A percentile compares a stretch with the other conserved stretches of the same genome.
Conservation (phyloP, 2,329 filamentous ascomycete genomes). For the Exophiala aquamarina region DNA sequence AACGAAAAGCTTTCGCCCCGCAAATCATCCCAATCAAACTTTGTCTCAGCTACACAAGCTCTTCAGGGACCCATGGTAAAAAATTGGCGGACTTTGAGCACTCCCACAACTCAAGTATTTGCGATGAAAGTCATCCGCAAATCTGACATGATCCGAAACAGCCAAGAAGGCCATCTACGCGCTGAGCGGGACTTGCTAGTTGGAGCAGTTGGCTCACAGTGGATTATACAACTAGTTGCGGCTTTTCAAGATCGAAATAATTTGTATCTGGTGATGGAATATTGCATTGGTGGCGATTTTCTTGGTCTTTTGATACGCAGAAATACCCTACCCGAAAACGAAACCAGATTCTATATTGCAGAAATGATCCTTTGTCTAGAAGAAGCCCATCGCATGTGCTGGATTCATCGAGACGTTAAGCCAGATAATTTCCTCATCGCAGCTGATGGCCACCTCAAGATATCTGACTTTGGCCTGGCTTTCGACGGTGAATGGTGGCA, state of each 20-base stretch:
- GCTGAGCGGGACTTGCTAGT: conserved; percentile 92
- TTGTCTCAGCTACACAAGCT: too few relatives aligned
- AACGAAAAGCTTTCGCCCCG: conserved; percentile 10
- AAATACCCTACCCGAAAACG: conserved; percentile 74
- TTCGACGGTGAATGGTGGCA: conserved; percentile 96
- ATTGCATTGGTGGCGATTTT: conserved; percentile 96
- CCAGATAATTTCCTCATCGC: conserved; percentile 96
- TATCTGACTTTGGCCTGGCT: conserved; percentile 92
- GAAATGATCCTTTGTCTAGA: conserved; percentile 97
- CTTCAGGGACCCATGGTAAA: conserved; percentile 1
- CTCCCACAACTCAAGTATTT: conserved; percentile 62
- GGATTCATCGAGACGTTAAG: conserved; percentile 95
- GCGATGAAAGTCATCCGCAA: conserved; percentile 98
- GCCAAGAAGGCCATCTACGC: conserved; percentile 87
- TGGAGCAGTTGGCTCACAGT: conserved; percentile 79
- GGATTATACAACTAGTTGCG: conserved; percentile 83
- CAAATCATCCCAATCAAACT: too few relatives aligned
- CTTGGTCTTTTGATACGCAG: conserved; percentile 81
- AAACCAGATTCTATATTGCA: conserved; percentile 83
- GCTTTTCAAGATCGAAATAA: conserved; percentile 85
- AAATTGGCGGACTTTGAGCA: conserved; percentile 1
- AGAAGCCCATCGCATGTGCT: conserved; percentile 81
- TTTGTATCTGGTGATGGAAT: conserved; percentile 95
- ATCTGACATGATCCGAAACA: conserved; percentile 84
- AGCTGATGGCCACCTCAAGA: conserved; percentile 84